Base-by-base conservation (phyloP, 2,329 filamentous ascomycete species). In the Mycosphaerella sp. region DNA sequence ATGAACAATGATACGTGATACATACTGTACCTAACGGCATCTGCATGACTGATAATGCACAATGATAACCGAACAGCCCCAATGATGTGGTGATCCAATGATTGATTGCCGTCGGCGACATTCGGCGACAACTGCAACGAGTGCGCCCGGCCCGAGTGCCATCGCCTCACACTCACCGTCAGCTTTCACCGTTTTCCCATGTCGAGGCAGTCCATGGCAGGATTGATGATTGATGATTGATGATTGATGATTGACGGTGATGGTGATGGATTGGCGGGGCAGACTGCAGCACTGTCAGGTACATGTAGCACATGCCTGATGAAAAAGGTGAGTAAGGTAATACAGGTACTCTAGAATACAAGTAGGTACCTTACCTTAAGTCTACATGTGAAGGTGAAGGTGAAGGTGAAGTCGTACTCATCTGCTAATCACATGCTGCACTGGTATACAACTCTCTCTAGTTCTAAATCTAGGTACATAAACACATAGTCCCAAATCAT, bases 401-500 rank as follows among this genome's bases (percentile, higher is more conserved):
- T 16, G 12, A 16, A 6, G 8, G 17, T 16, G 36, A 39, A 4
- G 10, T 12, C 13, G 18, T 10, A 34, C 30, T 34, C 30, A 8
- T 8, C 30, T 34, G 12, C 34, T n/a, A 10, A n/a, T n/a, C n/a
- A 36, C 13, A 16, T 36, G 14, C 34, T 36, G 14, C n/a, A n/a
- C n/a, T n/a, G n/a, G n/a, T n/a, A n/a, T 16, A 16, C 30, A n/a
- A 34, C 13, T 6, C 28, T 6, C 28, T 30, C 6, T 30, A 30
- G 28, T 10, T 10, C 28, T 30, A 30, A 6, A 30, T 30, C 28
- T 25, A 4, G 3, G 6, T 21, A 25, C 21, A 17, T 12, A 36
- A 6, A 17, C 16, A 42, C 18, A 14, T 56, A 14, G n/a, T n/a
- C n/a, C n/a, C n/a, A n/a, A n/a, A n/a, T n/a, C 6, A 72, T 71